Conservation (phyloP, 257 asterid genomes). For the Solanum clarkiae region DNA sequence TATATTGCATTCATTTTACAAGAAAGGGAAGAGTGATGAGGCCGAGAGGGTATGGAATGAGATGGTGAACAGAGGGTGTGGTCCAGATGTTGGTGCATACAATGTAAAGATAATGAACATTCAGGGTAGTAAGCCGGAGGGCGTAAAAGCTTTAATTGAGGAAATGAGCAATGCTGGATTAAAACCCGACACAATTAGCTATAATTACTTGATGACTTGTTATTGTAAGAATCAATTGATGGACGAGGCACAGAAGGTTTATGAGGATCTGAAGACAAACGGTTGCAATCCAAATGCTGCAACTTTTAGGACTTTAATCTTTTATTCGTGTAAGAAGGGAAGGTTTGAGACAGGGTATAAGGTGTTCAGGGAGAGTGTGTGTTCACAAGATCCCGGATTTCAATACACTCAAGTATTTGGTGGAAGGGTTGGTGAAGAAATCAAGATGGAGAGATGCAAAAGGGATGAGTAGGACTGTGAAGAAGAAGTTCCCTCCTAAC, state of each 20-base stretch:
- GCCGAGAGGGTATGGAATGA: conserved; percentile 63
- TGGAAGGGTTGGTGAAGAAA: conserved; percentile 40
- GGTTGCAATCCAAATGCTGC: conserved; percentile 49
- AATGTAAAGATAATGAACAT: conserved; percentile 46
- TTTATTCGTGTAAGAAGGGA: conserved; percentile 41
- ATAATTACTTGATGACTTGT: conserved; percentile 61
- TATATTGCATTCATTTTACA: conserved; percentile 42
- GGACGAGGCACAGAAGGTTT: conserved; percentile 64
- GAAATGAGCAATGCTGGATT: conserved; percentile 47
- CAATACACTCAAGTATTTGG: conserved; percentile 51
- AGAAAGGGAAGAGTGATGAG: conserved; percentile 36
- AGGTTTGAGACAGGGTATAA: conserved; percentile 42
- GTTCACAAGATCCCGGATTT: conserved; percentile 63
- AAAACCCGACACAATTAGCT: conserved; percentile 46
- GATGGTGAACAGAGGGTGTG: conserved; percentile 35
- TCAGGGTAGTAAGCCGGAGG: conserved; percentile 33
- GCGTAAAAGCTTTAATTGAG: conserved; percentile 45
- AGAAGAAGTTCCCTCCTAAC: conserved; percentile 56
- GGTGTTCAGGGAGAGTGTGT: conserved; percentile 60
- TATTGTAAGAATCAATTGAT: conserved; percentile 46
- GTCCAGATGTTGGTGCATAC: conserved; percentile 55
- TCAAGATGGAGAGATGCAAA: conserved; percentile 39
- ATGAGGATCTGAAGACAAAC: conserved; percentile 33
- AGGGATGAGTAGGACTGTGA: conserved; percentile 46
- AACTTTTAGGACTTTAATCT: conserved; percentile 56